Base-by-base conservation (phyloP, 2,329 filamentous ascomycete species). In the Ciborinia camelliae region DNA sequence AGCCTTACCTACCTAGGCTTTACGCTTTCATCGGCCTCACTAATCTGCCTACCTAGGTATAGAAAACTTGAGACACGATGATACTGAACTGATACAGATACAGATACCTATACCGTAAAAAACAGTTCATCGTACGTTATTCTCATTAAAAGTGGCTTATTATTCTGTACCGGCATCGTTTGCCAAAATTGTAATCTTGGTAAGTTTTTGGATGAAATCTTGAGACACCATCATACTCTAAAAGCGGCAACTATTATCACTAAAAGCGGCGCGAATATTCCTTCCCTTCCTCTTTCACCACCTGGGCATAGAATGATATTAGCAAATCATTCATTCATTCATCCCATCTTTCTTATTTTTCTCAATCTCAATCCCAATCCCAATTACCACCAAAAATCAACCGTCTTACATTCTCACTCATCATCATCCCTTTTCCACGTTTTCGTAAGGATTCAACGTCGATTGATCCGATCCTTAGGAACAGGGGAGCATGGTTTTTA, bases 331-430 rank as follows among this genome's bases (percentile, higher is more conserved):
- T 35, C 23, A 23, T 23, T 57, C 53, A 48, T 26, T 41, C 45
- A 50, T 57, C 43, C 23, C 32, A 32, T 57, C 53, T 57, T 26
- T 41, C 45, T 23, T 32, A 15, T 14, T n/a, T 26, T 30, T 30
- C n/a, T 26, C 18, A 28, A 50, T 20, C 39, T 55, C 60, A 35
- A 47, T 30, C n/a, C 20, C 18, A 28, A 50, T 20, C 39, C 45
- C 60, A 35, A 47, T 53, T 35, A 37, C 15, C n/a, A 35, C 60
- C 39, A 55, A 43, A 53, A 41, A 43, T 57, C 35, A 58, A 63
- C 43, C 62, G 62, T 58, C 52, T 63, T 47, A 60, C 43, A 9
- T 50, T 60, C 45, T 60, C 55, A 58, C 39, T 63, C 52, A 64
- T 64, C 52, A 37, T 43, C 45, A 28, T 50, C 52, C 39, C 48